These are phyloP conservation scores for Colletotrichum liaoningense DNA, from an alignment of 2,329 filamentous ascomycete genomes.

Conservation along the genomic window DNA sequence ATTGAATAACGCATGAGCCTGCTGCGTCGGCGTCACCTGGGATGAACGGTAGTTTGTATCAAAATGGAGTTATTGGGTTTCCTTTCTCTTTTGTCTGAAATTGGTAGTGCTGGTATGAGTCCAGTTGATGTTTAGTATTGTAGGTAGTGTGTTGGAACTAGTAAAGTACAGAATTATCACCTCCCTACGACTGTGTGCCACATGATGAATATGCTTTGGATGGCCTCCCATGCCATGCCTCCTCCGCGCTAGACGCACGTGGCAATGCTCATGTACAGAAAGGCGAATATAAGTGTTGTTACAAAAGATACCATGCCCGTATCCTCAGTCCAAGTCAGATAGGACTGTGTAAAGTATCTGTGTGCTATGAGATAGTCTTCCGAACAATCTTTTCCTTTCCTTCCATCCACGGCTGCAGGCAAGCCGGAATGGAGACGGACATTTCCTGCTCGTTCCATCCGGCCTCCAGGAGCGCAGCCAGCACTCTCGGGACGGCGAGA, in stretches of 20 bases:
- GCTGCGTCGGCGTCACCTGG: neutral
- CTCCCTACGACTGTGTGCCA: neutral
- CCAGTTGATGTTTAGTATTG: neutral
- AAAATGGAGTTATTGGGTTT: slow-evolving; percentile 10
- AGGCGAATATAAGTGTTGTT: neutral
- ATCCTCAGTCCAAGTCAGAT: neutral
- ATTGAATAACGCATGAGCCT: neutral
- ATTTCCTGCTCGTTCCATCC: slow-evolving; percentile 81
- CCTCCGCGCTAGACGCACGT: neutral
- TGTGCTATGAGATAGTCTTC: neutral
- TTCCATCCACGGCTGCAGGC: slow-evolving; percentile 86
- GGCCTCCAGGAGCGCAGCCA: slow-evolving; percentile 91
- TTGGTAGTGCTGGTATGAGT: neutral
- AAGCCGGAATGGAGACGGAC: slow-evolving; percentile 81
- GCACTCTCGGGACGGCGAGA: slow-evolving; percentile 86
- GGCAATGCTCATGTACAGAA: neutral
- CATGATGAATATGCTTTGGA: neutral
- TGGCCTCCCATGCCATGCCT: no score
- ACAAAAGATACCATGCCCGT: neutral
- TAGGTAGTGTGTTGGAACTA: neutral
- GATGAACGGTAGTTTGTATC: slow-evolving; percentile 18
- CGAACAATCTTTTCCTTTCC: slow-evolving; percentile 72
- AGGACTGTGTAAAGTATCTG: neutral
- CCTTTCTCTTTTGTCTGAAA: slow-evolving; percentile 19
- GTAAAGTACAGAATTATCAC: slow-evolving; percentile 1